phyloP scores from a whole-genome alignment of 2,329 filamentous ascomycete genomes.

The Hypomyces perniciosus region DNA sequence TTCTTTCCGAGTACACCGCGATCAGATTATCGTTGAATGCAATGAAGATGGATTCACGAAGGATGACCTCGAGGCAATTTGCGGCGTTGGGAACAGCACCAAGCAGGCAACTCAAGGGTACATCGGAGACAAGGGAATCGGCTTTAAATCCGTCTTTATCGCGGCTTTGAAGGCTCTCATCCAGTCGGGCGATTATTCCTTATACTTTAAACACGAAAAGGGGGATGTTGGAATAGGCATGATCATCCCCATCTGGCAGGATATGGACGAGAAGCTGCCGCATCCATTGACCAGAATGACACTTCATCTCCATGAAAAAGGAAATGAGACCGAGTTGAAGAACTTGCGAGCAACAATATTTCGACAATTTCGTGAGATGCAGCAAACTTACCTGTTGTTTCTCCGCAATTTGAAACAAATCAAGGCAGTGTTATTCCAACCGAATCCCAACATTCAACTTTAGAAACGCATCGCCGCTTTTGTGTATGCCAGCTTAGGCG shows the following conservation, averaged over 20 bases:
- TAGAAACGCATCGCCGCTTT: too few species aligned
- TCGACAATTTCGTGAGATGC: conserved; percentile 31
- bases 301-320: conserved; percentile 28
- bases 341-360: conserved; percentile 21
- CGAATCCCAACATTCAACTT: too few species aligned
- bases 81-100: conserved; percentile 39
- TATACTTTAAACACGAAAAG: too few species aligned
- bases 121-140: conserved; percentile 47
- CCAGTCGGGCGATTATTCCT: conserved; percentile 38
- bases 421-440: too few species aligned
- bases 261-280: conserved; percentile 14
- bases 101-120: conserved; percentile 36
- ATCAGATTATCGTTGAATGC: conserved; percentile 41
- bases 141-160: conserved; percentile 47
- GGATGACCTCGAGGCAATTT: conserved; percentile 40
- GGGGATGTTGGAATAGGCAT: conserved; percentile 51
- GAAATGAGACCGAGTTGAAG: conserved; percentile 12
- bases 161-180: conserved; percentile 39
- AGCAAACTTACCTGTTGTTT: conserved; percentile 37
- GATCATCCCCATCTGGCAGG: conserved; percentile 40
- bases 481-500: too few species aligned
- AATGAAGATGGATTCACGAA: conserved; percentile 43
- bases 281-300: conserved; percentile 31
- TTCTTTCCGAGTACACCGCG: conserved; percentile 30
- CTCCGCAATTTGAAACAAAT: conserved; percentile 33